phyloP scores from a whole-genome alignment of 371 early-diverging fungal genomes.

The Mucor indicus region DNA sequence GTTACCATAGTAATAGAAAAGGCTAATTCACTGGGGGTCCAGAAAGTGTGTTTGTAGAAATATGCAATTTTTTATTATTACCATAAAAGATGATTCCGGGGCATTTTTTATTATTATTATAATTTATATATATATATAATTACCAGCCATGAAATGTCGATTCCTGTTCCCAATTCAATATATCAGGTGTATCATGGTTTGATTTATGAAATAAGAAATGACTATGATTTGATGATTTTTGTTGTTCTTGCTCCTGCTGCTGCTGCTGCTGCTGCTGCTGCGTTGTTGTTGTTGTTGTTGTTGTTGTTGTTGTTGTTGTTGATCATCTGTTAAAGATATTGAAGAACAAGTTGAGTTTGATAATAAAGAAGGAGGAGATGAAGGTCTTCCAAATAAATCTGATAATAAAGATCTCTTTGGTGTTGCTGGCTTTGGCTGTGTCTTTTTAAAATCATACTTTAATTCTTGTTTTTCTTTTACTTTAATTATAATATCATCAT shows the following conservation, averaged over 20 bases:
- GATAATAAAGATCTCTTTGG: conserved; percentile 21
- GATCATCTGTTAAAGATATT: conserved; percentile 1
- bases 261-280: no score
- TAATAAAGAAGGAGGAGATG: conserved; percentile 12
- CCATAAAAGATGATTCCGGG: no score
- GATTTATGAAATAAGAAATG: no score
- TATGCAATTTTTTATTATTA: not conserved
- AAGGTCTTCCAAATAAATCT: conserved; percentile 16
- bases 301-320: not conserved
- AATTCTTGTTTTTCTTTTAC: conserved; percentile 20
- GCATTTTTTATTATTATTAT: no score
- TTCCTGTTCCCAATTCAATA: no score
- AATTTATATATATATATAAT: not conserved
- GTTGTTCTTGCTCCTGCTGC: no score
- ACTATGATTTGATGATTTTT: no score
- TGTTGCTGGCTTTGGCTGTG: conserved; percentile 17
- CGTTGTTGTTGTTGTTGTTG: not conserved
- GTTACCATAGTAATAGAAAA: no score
- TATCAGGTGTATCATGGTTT: no score
- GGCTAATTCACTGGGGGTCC: not conserved
- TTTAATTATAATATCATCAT: conserved; percentile 11
- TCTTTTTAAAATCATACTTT: conserved; percentile 14
- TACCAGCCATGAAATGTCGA: conserved; percentile 16
- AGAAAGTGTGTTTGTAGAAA: not conserved
- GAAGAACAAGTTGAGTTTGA: conserved; percentile 17